Conservation (phyloP, 495 filamentous ascomycete species). For the Cercophora samala region DNA sequence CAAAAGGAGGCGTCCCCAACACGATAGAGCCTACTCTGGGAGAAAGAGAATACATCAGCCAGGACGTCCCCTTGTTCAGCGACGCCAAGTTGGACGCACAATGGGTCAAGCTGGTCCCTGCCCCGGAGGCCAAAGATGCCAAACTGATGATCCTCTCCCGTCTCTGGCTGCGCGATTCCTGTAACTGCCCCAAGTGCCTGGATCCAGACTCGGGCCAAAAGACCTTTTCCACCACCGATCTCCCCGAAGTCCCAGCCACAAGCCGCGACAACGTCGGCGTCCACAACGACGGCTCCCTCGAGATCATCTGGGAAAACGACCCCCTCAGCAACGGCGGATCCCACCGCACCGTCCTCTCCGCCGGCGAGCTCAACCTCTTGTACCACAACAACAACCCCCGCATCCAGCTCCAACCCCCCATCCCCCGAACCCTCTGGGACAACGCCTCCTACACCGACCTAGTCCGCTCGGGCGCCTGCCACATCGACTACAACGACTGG, state of each 20-base stretch:
- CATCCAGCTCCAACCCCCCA: constrained; percentile 18
- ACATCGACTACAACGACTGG: constrained; percentile 66
- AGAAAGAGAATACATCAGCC: background rate
- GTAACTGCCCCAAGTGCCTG: constrained; percentile 67
- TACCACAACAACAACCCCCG: background rate
- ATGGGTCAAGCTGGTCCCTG: background rate
- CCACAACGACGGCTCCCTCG: constrained; percentile 42
- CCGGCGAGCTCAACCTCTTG: constrained; percentile 12
- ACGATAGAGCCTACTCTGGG: background rate
- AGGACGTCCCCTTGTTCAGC: background rate
- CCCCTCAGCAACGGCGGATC: constrained; percentile 23
- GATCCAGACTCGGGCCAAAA: constrained; percentile 80
- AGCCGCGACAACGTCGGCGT: constrained; percentile 25
- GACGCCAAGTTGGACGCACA: background rate
- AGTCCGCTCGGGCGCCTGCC: constrained; percentile 20
- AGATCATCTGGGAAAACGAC: constrained; percentile 54
- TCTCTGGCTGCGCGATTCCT: constrained; percentile 72
- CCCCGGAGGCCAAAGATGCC: background rate
- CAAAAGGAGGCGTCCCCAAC: background rate
- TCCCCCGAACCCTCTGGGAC: constrained; percentile 26
- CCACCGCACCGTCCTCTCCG: constrained; percentile 20
- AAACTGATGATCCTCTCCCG: constrained; percentile 6
- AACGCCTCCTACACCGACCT: constrained; percentile 37
- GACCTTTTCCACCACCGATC: constrained; percentile 69
- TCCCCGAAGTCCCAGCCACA: constrained; percentile 54